These are phyloP conservation scores for Stereum hirsutum DNA, from an alignment of 1,284 basidiomycete genomes.

Conservation along the genomic window DNA sequence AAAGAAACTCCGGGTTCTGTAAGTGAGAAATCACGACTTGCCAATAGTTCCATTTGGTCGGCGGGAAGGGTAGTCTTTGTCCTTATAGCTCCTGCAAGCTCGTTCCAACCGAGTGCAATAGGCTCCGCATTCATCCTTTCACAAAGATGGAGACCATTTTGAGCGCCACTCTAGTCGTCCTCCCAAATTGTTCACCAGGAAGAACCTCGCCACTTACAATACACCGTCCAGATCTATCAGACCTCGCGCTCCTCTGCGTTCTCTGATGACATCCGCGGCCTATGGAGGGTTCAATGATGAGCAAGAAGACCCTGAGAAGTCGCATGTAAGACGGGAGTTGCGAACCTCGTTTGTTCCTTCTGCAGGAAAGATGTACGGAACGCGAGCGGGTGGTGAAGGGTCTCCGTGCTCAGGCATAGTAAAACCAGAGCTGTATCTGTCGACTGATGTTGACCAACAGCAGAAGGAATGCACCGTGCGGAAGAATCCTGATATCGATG, in stretches of 20 bases:
- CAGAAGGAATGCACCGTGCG: no score
- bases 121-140: constrained; percentile 1
- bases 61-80: not conserved
- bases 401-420: constrained; percentile 2
- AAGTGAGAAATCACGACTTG: not conserved
- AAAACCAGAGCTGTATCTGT: not conserved
- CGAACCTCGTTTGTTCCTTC: constrained; percentile 1
- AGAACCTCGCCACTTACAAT: not conserved
- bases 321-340: not conserved
- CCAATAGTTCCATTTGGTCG: not conserved
- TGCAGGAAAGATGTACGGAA: constrained; percentile 3
- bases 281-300: not conserved
- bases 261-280: constrained; percentile 3
- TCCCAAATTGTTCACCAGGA: not conserved
- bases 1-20: not conserved
- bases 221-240: constrained; percentile 4
- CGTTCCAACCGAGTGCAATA: constrained; percentile 2
- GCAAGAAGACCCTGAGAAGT: not conserved
- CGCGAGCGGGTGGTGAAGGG: constrained; percentile 1
- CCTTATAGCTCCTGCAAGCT: not conserved
- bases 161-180: no score
- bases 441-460: no score
- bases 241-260: not conserved
- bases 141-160: no score
- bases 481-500: no score